A percentile compares a stretch with the other conserved stretches of the same genome.
Conservation (phyloP, 176 grass and related monocot species). For the Tillandsia fasciculata region DNA sequence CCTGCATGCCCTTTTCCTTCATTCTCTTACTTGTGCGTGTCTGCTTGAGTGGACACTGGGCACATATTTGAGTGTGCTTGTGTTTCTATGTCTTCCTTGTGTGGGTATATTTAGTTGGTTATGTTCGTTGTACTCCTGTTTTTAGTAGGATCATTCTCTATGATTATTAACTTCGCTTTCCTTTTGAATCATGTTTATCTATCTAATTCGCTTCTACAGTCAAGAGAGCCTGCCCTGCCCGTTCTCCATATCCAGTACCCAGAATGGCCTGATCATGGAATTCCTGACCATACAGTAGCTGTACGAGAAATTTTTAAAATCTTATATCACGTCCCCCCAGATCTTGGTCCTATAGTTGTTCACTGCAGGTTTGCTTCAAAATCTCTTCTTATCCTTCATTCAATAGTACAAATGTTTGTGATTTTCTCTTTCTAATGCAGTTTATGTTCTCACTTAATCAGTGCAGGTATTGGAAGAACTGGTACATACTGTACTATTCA, state of each 20-base stretch:
- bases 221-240: slow-evolving; percentile 15
- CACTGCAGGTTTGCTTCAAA: slow-evolving; percentile 79
- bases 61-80: neutral
- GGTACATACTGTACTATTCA: slow-evolving; percentile 73
- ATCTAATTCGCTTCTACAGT: slow-evolving; percentile 24
- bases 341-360: slow-evolving; percentile 55
- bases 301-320: slow-evolving; percentile 61
- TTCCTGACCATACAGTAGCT: slow-evolving; percentile 35
- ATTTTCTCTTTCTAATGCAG: slow-evolving; percentile 5
- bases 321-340: slow-evolving; percentile 29
- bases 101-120: neutral
- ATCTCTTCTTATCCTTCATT: neutral
- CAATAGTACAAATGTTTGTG: neutral
- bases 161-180: neutral
- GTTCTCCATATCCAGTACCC: slow-evolving; percentile 79
- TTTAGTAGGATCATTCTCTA: neutral
- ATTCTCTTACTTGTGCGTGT: too few relatives aligned
- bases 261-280: slow-evolving; percentile 92
- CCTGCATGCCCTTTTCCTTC: too few relatives aligned
- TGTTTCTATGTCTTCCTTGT: neutral
- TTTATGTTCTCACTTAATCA: slow-evolving; percentile 27
- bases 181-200: neutral
- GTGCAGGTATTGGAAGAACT: slow-evolving; percentile 92
- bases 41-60: too few relatives aligned
- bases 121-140: neutral